These are phyloP conservation scores for Diaporthe ilicicola DNA, from an alignment of 2,329 filamentous ascomycete species.

Conservation along the genomic window DNA sequence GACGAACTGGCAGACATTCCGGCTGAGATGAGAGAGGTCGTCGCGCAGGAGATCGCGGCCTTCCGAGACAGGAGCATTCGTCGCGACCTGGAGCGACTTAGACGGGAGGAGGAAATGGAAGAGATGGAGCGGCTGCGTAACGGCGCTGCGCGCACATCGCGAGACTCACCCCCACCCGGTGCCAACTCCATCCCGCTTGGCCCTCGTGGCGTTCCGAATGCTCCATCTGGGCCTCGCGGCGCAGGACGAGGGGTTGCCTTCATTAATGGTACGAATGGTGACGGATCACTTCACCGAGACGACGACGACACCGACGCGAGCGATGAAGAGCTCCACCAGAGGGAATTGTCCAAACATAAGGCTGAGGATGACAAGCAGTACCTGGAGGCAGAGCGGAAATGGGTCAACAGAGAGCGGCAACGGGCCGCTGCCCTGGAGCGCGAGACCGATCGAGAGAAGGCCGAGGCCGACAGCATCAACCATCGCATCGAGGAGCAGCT, in stretches of 20 bases:
- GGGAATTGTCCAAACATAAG: slow-evolving; percentile 75
- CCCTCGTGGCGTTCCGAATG: slow-evolving; percentile 75
- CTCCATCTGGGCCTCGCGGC: slow-evolving; percentile 71
- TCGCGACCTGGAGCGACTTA: slow-evolving; percentile 86
- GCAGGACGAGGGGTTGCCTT: slow-evolving; percentile 73
- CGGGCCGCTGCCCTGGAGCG: slow-evolving; percentile 86
- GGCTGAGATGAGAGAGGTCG: slow-evolving; percentile 93
- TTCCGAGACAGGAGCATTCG: slow-evolving; percentile 92
- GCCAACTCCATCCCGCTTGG: slow-evolving; percentile 81
- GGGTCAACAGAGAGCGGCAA: slow-evolving; percentile 88
- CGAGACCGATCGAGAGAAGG: slow-evolving; percentile 81
- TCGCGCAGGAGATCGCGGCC: slow-evolving; percentile 91
- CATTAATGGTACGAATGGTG: slow-evolving; percentile 74
- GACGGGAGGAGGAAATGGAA: slow-evolving; percentile 91
- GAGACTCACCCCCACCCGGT: slow-evolving; percentile 75
- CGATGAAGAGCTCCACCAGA: slow-evolving; percentile 83
- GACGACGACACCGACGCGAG: slow-evolving; percentile 89
- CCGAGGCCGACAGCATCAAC: slow-evolving; percentile 73
- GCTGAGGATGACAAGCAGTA: slow-evolving; percentile 83
- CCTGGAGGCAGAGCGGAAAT: slow-evolving; percentile 85
- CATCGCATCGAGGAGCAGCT: slow-evolving; percentile 76
- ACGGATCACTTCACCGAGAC: slow-evolving; percentile 67
- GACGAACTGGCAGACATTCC: slow-evolving; percentile 97
- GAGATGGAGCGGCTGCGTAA: slow-evolving; percentile 82
- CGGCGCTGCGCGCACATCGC: slow-evolving; percentile 67